Base-by-base conservation (phyloP, 2,329 filamentous ascomycete genomes). In the Exophiala aquamarina region DNA sequence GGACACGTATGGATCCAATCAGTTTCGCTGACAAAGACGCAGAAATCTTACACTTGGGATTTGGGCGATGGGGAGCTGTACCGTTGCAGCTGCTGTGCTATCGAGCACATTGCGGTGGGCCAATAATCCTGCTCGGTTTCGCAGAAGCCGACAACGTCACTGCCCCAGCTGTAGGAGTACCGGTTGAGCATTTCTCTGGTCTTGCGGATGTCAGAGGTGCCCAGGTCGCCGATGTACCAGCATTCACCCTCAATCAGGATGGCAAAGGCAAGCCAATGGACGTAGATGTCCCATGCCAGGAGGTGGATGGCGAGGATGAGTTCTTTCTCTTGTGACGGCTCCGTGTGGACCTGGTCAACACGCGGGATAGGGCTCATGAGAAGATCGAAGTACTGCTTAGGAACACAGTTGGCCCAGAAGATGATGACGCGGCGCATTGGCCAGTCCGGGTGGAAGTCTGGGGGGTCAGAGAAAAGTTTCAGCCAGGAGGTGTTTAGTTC, bases 231-330 rank as follows among this genome's bases (percentile, higher is more conserved):
- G 18, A 32, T 39, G 31, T 34, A 49, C 17, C 23, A 49, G 20
- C 32, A 19, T 21, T 49, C 47, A 3, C 23, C 29, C 26, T 49
- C 47, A 21, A 49, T 38, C 17, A 49, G 35, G 28, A 49, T 44
- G 14, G 41, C 33, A n/a, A 40, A 39, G 23, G 44, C 47, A 10
- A 49, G 41, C 47, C 47, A 49, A 18, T 49, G 47, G 15, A 41
- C 47, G 29, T 37, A 49, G 17, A 49, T 40, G 13, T 49, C 47
- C 47, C 47, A 49, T 10, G 47, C 47, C 32, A 49, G 33, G n/a
- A 38, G 20, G 14, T 49, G 41, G 11, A 49, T 49, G 17, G 36
- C 41, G 33, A 34, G 41, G 15, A 40, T 41, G 11, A 45, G 7
- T 6, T 38, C 20, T 10, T 13, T 6, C 26, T 14, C 17, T 9